Evolutionary conservation across 1,284 basidiomycete genomes (phyloP).

Genomic region (Papiliotrema laurentii): DNA sequence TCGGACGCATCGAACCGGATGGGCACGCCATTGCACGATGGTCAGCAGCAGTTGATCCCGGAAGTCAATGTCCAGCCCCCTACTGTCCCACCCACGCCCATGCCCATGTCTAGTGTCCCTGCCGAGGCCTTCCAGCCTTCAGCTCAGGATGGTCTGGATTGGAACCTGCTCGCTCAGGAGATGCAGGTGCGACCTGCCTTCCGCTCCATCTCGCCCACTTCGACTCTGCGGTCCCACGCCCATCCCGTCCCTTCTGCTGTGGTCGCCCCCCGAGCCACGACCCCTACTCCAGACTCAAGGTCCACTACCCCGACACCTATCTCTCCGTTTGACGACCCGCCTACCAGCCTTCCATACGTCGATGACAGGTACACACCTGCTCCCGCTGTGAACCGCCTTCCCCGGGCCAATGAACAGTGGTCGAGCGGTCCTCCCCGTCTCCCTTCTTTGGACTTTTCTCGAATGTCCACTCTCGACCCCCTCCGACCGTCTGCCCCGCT

Average conservation of each 20-base stretch:
- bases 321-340: too few relatives aligned
- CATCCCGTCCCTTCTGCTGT: conserved; percentile 10
- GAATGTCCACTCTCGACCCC: conserved; percentile 58
- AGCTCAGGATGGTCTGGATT: conserved; percentile 25
- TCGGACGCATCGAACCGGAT: conserved; percentile 6
- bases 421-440: conserved; percentile 15
- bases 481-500: conserved; percentile 15
- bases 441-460: conserved; percentile 51
- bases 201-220: conserved; percentile 38
- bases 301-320: too few relatives aligned
- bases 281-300: neutral
- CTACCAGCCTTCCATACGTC: neutral
- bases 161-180: conserved; percentile 32
- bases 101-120: conserved; percentile 13
- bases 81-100: conserved; percentile 28
- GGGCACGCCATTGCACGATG: conserved; percentile 18
- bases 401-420: conserved; percentile 1
- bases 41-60: conserved; percentile 21
- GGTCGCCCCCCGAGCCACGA: neutral
- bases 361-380: neutral
- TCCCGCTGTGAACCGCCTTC: neutral
- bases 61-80: conserved; percentile 28
- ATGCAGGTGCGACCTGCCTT: conserved; percentile 37
- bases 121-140: conserved; percentile 3
- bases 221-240: conserved; percentile 33